Evolutionary conservation across 768 basidiomycete genomes (phyloP), one percentile per base, ranked within the genome.

Genomic region (Agrocybe praecox): DNA sequence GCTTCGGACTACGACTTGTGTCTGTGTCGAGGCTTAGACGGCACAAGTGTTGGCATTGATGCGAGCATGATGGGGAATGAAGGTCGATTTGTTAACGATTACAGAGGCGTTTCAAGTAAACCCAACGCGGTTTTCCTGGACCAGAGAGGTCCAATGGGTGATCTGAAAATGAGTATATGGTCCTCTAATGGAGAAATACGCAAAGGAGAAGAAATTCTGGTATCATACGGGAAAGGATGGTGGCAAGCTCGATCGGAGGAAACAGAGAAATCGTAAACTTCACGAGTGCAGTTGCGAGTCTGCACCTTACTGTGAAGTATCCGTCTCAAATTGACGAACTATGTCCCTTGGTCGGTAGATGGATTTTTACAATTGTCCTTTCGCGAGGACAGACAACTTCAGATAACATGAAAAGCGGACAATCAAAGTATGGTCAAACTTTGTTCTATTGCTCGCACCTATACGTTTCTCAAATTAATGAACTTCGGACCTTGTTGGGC

Each of bases 1-100:
- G 72, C 80, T 29, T 90, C 90, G n/a, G 88, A 96, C 70, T 96
- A 96, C 67, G 95, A 96, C 71, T 76, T 96, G 22, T 93, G 88
- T 14, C 79, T 96, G n/a, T 77, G 82, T 68, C 87, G 86, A 33
- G 73, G 80, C 49, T 72, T 75, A 55, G 76, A 79, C 50, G 84
- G 83, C 8, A 66, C 81, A 40, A 87, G 77, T 64, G 81, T 95
- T 18, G 94, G 93, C 1, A 77, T 91, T 40, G 94, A 97, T 68
- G 93, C 94, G 18, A 76, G 76, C 24, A 62, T 44, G 2, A 83
- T 83, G 76, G 95, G 95, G 24, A 97, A 96, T 72, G 92, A 94
- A 69, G 89, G 88, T 1, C 78, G 95, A 65, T 95, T 96, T 67
- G 79, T 93, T 56, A 97, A 97, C 63, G 95, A 96, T 75, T 98